Evolutionary conservation across 306 rosid genomes (phyloP).

Genomic region (Mucuna pruriens): DNA sequence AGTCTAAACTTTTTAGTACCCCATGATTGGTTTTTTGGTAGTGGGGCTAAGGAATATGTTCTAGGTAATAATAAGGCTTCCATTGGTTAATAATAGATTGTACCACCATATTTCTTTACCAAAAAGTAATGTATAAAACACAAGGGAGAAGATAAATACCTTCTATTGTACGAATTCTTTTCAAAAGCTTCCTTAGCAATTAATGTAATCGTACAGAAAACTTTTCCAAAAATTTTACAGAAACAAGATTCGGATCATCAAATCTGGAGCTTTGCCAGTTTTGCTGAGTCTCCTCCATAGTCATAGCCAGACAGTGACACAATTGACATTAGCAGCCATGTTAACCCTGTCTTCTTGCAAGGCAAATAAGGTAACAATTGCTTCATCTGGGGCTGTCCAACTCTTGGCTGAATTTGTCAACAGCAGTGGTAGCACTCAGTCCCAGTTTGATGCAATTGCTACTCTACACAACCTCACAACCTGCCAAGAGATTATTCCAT

Average conservation of each 20-base stretch:
- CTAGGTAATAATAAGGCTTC: slow-evolving; percentile 39
- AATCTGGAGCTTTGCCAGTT: slow-evolving; percentile 64
- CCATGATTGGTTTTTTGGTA: slow-evolving; percentile 34
- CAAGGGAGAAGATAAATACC: slow-evolving; percentile 34
- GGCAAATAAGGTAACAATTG: slow-evolving; percentile 64
- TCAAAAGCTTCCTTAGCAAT: slow-evolving; percentile 24
- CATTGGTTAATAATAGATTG: slow-evolving; percentile 36
- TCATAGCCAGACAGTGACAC: slow-evolving; percentile 48
- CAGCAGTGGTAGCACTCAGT: slow-evolving; percentile 40
- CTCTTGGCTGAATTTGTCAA: slow-evolving; percentile 51
- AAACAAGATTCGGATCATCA: slow-evolving; percentile 68
- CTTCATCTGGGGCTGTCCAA: slow-evolving; percentile 65
- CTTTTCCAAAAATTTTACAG: slow-evolving; percentile 42
- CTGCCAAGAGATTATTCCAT: slow-evolving; percentile 57
- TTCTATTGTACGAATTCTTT: slow-evolving; percentile 41
- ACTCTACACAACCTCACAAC: slow-evolving; percentile 81
- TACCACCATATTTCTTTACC: slow-evolving; percentile 45
- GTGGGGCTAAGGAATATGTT: slow-evolving; percentile 59
- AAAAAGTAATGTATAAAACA: slow-evolving; percentile 36
- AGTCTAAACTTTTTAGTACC: slow-evolving; percentile 36
- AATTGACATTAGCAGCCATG: slow-evolving; percentile 62
- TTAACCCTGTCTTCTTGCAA: slow-evolving; percentile 79
- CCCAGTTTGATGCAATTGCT: slow-evolving; percentile 71
- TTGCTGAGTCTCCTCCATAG: slow-evolving; percentile 64
- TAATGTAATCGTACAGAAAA: neutral